These are phyloP conservation scores for Rhytidhysteron rufulum DNA, from an alignment of 2,329 filamentous ascomycete species.

Conservation along the genomic window DNA sequence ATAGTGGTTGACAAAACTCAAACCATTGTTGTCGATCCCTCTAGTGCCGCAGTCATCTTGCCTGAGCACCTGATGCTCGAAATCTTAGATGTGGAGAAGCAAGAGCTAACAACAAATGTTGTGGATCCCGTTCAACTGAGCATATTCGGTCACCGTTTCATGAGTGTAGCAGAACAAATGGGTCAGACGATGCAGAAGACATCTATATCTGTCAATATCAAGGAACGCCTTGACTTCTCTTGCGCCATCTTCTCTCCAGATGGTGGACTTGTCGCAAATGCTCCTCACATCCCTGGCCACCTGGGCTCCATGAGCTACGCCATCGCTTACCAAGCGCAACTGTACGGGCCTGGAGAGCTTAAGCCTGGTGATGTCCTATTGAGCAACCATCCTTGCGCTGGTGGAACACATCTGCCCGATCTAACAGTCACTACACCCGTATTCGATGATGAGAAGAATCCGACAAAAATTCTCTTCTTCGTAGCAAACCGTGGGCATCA, in stretches of 20 bases:
- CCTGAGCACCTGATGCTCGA: slow-evolving; percentile 87
- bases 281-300: slow-evolving; percentile 77
- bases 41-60: slow-evolving; percentile 69
- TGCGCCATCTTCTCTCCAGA: slow-evolving; percentile 76
- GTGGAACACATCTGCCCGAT: slow-evolving; percentile 78
- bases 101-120: slow-evolving; percentile 50
- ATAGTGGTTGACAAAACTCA: slow-evolving; percentile 86
- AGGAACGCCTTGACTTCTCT: slow-evolving; percentile 78
- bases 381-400: slow-evolving; percentile 83
- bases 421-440: slow-evolving; percentile 79
- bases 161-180: slow-evolving; percentile 85
- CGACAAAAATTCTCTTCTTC: slow-evolving; percentile 79
- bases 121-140: slow-evolving; percentile 74
- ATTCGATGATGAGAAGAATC: slow-evolving; percentile 64
- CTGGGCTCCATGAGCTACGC: slow-evolving; percentile 84
- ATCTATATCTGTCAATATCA: slow-evolving; percentile 74
- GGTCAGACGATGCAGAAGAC: slow-evolving; percentile 75
- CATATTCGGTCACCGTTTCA: slow-evolving; percentile 78
- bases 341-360: slow-evolving; percentile 69
- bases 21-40: slow-evolving; percentile 79
- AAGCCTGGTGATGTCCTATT: slow-evolving; percentile 78
- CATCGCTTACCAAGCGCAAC: slow-evolving; percentile 71
- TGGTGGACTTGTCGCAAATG: slow-evolving; percentile 73
- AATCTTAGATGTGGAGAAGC: slow-evolving; percentile 56
- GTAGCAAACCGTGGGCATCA: slow-evolving; percentile 78